Base-by-base conservation (phyloP, 2,329 filamentous ascomycete genomes). In the Aureobasidium sp. region DNA sequence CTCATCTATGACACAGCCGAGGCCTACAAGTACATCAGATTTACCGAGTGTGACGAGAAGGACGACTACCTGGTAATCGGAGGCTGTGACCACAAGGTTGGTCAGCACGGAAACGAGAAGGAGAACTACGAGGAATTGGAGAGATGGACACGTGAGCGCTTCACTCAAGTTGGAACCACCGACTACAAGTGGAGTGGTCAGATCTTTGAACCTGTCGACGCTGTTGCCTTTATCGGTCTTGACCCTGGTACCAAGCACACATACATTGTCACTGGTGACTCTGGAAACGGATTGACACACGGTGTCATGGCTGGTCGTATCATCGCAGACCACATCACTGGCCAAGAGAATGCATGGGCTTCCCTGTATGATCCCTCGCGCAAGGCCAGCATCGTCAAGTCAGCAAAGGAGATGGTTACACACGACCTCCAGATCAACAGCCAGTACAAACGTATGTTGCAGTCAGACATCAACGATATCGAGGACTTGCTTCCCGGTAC, bases 121-220 rank as follows among this genome's bases (percentile, higher is more conserved):
- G 61, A 53, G 12, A 77, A 79, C 7, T 83, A 80, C 63, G 70
- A 73, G 1, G 79, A 83, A 66, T 76, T 85, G 4, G 81, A 83
- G 68, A 67, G 68, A 0, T 85, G 82, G 83, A 76, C 76, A 0
- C 76, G 80, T 7, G 76, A 79, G 53, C 78, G 82, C 32, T 84
- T 84, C 68, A 75, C 81, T 0, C 73, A 79, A 52, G 78, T 78
- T 1, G 76, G 76, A 0, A 68, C 72, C 3, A 74, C 81, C 8
- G 83, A 84, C 63, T 85, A 83, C 72, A 74, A 74, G 23, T 85
- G 82, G 82, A 82, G 79, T 37, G 82, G 83, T 0, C 83, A 85
- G 70, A 75, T 85, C 47, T 79, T 80, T 65, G 82, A 85, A 64
- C 80, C 82, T 0, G 75, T 79, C 12, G 82, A 85, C 66, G 78